Conservation (phyloP, 169 alveolate species). For the Eimeria acervulina region DNA sequence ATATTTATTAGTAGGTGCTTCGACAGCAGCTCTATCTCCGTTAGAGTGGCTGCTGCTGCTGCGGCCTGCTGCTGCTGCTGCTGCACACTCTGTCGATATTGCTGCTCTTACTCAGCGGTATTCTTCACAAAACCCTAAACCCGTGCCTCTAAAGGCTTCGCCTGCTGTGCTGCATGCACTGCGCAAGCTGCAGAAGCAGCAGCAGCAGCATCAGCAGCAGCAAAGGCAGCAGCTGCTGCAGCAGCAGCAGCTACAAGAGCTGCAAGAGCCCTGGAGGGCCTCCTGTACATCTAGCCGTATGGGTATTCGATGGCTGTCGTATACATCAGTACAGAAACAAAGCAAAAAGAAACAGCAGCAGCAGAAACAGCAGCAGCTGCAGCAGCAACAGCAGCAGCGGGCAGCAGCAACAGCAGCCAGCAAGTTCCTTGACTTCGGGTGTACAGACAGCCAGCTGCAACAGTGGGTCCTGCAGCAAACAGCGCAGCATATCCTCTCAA, state of each 20-base stretch:
- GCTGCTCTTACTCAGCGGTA: background rate
- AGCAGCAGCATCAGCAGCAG: conserved; percentile 32
- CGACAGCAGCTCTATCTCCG: conserved; percentile 47
- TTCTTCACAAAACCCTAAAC: background rate
- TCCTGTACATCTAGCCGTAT: conserved; percentile 9
- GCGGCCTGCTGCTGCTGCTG: background rate
- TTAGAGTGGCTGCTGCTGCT: conserved; percentile 51
- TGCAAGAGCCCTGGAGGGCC: conserved; percentile 10
- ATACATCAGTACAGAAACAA: background rate
- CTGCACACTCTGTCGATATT: background rate
- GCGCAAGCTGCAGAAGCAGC: conserved; percentile 25
- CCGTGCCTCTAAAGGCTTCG: background rate
- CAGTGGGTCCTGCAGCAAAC: conserved; percentile 43
- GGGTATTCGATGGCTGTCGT: conserved; percentile 24
- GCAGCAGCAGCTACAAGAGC: conserved; percentile 28
- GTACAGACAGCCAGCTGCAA: conserved; percentile 12
- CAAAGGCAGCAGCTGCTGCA: conserved; percentile 21
- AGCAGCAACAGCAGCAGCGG: background rate
- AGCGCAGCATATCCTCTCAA: conserved; percentile 4
- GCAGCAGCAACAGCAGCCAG: conserved; percentile 19
- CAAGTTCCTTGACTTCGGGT: conserved; percentile 8
- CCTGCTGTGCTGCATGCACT: background rate
- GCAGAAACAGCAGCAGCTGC: background rate
- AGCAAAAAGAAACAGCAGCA: background rate
- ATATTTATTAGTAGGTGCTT: conserved; percentile 12